Evolutionary conservation across 495 filamentous ascomycete genomes (phyloP), one percentile per base, ranked within the genome.

Genomic region (Lophiotrema nucula): DNA sequence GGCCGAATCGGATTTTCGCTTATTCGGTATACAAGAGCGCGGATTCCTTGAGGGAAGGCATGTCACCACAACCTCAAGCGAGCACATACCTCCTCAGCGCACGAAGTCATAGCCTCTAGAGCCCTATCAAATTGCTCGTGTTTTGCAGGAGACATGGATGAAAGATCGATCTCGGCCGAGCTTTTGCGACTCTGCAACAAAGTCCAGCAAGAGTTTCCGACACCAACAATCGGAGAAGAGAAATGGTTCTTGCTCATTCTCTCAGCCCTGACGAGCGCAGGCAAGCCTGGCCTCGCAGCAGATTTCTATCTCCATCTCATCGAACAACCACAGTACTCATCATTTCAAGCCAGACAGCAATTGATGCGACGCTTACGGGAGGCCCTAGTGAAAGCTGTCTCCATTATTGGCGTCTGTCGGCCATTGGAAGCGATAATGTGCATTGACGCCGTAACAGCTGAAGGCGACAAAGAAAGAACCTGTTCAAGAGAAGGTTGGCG

Each of bases 351-450:
- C 12, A 41, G 39, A 10, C 19, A 45, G 25, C 1, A 24, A 4
- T 22, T 45, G 37, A 43, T 54, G 50, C 18, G 21, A 12, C 13
- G 50, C 21, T 31, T 54, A 13, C 12, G 35, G 4, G 50, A 54
- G 22, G 31, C 50, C 15, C 21, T 54, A 16, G 50, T 54, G 6
- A 42, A 54, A 24, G 28, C 10, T 16, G 50, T 54, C 12, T 43
- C 37, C 11, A 19, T 54, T 3, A 33, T 54, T 18, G 39, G 50
- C 13, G 50, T 43, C 4, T 41, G 26, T 18, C 35, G 48, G 15
- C 48, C 48, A 3, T 25, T 54, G 37, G 50, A 54, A 28, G 50
- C 50, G 16, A 22, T 51, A 23, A 43, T 54, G 35, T 43, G 38
- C 24, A 54, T 43, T 2, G 50, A 54, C 18, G 37, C 50, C 21